Evolutionary conservation across 2,329 filamentous ascomycete genomes (phyloP).

Genomic region (Cytospora mali): DNA sequence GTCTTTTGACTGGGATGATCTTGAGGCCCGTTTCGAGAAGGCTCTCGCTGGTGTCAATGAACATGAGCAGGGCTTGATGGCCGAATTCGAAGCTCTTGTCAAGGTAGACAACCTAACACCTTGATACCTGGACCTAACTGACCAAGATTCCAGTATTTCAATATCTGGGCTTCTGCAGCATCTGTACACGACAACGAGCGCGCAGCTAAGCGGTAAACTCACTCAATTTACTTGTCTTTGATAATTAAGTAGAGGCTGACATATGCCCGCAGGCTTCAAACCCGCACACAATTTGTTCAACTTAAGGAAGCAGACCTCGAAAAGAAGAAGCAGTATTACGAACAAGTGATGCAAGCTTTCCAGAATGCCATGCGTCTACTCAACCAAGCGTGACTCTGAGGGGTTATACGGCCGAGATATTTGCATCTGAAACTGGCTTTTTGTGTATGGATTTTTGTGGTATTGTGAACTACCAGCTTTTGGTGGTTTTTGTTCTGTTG

Average conservation of each 20-base stretch:
- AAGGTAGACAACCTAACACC: conserved; percentile 49
- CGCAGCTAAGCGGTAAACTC: conserved; percentile 69
- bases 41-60: conserved; percentile 65
- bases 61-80: conserved; percentile 65
- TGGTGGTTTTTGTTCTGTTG: neutral
- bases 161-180: conserved; percentile 75
- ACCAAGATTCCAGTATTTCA: conserved; percentile 66
- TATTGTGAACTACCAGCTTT: neutral
- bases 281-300: conserved; percentile 75
- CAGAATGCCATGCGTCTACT: conserved; percentile 63
- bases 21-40: conserved; percentile 69
- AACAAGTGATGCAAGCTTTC: conserved; percentile 64
- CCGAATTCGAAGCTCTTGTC: conserved; percentile 69
- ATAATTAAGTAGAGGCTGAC: conserved; percentile 23
- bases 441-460: neutral
- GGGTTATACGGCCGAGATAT: neutral
- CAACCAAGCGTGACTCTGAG: conserved; percentile 32
- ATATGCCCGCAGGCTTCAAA: conserved; percentile 64
- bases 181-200: conserved; percentile 74
- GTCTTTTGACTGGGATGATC: conserved; percentile 75
- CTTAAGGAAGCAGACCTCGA: conserved; percentile 72
- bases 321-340: conserved; percentile 74
- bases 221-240: neutral
- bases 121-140: neutral
- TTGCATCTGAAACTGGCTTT: neutral